A percentile compares a stretch with the other conserved stretches of the same genome.
Evolutionary conservation across 2,329 filamentous ascomycete genomes (phyloP).

Genomic region (Chrysosporium queenslandicum): DNA sequence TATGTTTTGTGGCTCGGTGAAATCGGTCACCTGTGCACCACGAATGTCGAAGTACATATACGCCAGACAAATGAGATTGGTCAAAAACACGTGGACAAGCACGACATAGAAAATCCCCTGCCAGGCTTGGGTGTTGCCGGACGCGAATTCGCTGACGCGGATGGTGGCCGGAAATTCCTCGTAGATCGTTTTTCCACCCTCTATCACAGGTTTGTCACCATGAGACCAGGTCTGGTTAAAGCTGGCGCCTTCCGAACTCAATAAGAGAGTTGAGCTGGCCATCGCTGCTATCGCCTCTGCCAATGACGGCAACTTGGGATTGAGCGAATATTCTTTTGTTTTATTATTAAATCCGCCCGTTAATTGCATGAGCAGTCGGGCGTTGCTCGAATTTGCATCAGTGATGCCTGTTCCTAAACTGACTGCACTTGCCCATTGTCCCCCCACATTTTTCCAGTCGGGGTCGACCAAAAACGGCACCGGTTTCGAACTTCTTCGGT

Average conservation of each 20-base stretch:
- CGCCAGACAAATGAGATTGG: slow-evolving; percentile 52
- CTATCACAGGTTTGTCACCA: neutral
- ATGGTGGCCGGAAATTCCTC: slow-evolving; percentile 52
- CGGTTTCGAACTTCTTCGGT: slow-evolving; percentile 32
- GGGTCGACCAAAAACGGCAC: slow-evolving; percentile 21
- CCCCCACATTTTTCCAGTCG: slow-evolving; percentile 49
- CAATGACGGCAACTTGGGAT: slow-evolving; percentile 52
- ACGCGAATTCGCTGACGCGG: slow-evolving; percentile 59
- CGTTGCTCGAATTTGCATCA: slow-evolving; percentile 50
- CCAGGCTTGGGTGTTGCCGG: slow-evolving; percentile 51
- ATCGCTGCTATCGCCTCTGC: slow-evolving; percentile 65
- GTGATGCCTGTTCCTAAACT: slow-evolving; percentile 48
- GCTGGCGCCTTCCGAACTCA: slow-evolving; percentile 49
- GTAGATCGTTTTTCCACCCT: slow-evolving; percentile 36
- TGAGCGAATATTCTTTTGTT: slow-evolving; percentile 32
- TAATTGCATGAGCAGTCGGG: slow-evolving; percentile 49
- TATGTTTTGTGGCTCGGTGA: slow-evolving; percentile 65
- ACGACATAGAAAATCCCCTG: slow-evolving; percentile 59
- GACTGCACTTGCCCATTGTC: slow-evolving; percentile 47
- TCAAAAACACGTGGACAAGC: slow-evolving; percentile 52
- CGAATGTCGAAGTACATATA: slow-evolving; percentile 47
- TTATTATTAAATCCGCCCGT: slow-evolving; percentile 34
- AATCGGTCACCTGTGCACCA: slow-evolving; percentile 61
- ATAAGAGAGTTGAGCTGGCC: slow-evolving; percentile 55
- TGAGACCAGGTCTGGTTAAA: slow-evolving; percentile 49